Base-by-base conservation (phyloP, 2,329 filamentous ascomycete genomes). In the Apiospora rasikravindrae region DNA sequence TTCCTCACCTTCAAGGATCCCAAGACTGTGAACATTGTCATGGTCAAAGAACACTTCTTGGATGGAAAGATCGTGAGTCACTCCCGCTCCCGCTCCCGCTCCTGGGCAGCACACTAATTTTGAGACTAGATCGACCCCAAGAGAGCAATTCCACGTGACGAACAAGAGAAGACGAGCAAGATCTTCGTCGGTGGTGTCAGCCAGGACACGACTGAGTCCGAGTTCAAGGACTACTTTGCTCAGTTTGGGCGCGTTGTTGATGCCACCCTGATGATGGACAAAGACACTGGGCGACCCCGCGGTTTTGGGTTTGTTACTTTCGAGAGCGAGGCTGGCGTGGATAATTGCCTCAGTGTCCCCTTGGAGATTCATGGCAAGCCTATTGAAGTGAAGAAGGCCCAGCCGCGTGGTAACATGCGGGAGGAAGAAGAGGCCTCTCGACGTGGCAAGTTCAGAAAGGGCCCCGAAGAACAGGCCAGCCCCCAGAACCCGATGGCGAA, bases 191-290 rank as follows among this genome's bases (percentile, higher is more conserved):
- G 96, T 44, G 96, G 96, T 79, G 96, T 99, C 71, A 97, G 94
- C 82, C 96, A 98, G 84, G 96, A 99, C 79, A 96, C 96, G 0
- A 98, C 94, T 0, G 96, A 99, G 79, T 92, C 95, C 74, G 95
- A 98, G 81, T 99, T 99, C 82, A 95, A 94, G 80, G 92, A 96
- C 73, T 99, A 98, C 84, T 99, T 99, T 84, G 94, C 93, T 79
- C 94, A 98, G 79, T 99, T 98, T 78, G 96, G 96, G 40, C 92
- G 96, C 73, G 96, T 99, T 26, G 92, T 99, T 51, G 96, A 99
- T 83, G 96, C 96, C 1, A 99, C 96, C 0, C 90, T 99, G 2
- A 99, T 99, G 96, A 99, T 99, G 91, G 96, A 99, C 82, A 99
- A 99, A 84, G 96, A 99, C 82, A 99, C 96, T 0, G 96, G 96